Evolutionary conservation across 176 grass and related monocot genomes (phyloP), one percentile per base, ranked within the genome.

Genomic region (Ensete glaucum): DNA sequence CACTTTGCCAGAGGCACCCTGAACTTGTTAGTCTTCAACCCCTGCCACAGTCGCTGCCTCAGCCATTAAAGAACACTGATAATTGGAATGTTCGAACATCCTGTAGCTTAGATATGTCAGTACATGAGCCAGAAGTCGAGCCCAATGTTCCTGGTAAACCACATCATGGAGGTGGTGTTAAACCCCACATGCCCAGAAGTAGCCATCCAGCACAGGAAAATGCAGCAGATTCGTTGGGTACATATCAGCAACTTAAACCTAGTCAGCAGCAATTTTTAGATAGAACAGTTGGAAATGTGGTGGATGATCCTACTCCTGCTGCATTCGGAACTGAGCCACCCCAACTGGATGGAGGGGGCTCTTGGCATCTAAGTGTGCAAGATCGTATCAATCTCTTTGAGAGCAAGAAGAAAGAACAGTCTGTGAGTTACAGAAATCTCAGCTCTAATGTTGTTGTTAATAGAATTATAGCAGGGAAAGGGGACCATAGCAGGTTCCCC

Each of bases 311-410:
- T 64, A 60, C 9, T 53, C 49, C 83, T 75, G 25, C 80, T 59
- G 16, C 80, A 54, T 14, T 22, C 22, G 0, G 15, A 1, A 17
- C 10, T 25, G 63, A 27, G 60, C 64, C 63, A 55, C 21, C 15
- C 24, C 62, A 69, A 66, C 80, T 72, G 21, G 52, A 74, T 25
- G 20, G 51, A 72, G 84, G 67, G 55, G 26, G 63, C 83, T 79
- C 86, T 4, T 6, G 4, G 79, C 80, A 87, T 9, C 78, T 92
- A 52, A 96, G 93, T 81, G 93, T 96, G 73, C 85, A 96, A 82
- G 93, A 96, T 59, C 89, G 93, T 69, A 96, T 96, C 84, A 96
- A 26, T 78, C 80, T 96, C 82, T 96, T 96, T 85, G 93, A 96
- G 75, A 88, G 73, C 62, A 87, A 88, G 75, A 81, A 83, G 73